phyloP scores from a whole-genome alignment of 2,329 filamentous ascomycete genomes.

The Aspergillus proliferans region DNA sequence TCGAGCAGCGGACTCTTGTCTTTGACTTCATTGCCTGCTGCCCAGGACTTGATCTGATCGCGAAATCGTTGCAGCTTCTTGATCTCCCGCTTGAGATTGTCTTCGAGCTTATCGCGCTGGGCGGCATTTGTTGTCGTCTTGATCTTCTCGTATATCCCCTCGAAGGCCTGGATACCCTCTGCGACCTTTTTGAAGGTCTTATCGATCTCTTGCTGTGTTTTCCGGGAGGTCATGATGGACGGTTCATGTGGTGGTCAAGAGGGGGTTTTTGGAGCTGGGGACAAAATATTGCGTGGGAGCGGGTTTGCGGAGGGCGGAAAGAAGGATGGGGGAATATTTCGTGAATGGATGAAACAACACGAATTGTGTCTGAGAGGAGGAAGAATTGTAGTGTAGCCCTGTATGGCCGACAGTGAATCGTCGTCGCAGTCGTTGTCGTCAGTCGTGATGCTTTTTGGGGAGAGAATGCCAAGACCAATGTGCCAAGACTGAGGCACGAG shows the following conservation, averaged over 20 bases:
- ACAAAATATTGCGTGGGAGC: too few species aligned
- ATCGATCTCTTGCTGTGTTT: conserved; percentile 96
- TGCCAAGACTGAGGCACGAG: neutral
- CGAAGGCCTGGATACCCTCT: conserved; percentile 87
- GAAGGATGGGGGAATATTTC: too few species aligned
- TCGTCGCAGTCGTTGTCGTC: too few species aligned
- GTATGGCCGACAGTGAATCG: too few species aligned
- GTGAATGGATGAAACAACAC: too few species aligned
- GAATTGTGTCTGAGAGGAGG: neutral
- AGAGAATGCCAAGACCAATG: too few species aligned
- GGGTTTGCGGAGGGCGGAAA: too few species aligned
- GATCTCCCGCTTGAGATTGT: conserved; percentile 97
- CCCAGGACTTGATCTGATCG: conserved; percentile 99
- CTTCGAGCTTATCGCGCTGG: conserved; percentile 97
- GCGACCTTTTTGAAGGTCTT: conserved; percentile 99
- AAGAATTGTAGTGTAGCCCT: conserved; percentile 2
- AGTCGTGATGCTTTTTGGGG: too few species aligned
- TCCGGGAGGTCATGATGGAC: conserved; percentile 76
- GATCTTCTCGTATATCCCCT: conserved; percentile 96
- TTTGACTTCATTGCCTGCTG: conserved; percentile 97
- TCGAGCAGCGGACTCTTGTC: conserved; percentile 95
- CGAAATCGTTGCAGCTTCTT: conserved; percentile 97
- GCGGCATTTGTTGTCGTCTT: conserved; percentile 84
- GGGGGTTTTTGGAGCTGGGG: neutral
- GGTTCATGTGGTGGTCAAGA: conserved; percentile 6